Conservation (phyloP, 2,329 filamentous ascomycete genomes). For the Cyanodermella asteris region DNA sequence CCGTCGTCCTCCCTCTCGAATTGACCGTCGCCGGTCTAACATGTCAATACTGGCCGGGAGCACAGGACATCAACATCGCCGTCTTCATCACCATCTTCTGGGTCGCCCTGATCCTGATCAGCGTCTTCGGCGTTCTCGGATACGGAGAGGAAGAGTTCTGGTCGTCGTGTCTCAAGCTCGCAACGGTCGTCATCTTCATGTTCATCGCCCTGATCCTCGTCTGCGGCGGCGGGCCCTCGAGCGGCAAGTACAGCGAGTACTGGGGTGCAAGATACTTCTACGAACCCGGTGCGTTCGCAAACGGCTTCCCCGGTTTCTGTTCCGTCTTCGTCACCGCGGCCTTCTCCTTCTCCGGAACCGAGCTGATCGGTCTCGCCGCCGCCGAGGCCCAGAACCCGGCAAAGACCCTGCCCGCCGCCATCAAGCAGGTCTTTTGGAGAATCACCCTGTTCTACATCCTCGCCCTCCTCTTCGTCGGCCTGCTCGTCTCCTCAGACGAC, state of each 20-base stretch:
- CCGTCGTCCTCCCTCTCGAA: constrained; percentile 59
- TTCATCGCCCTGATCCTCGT: constrained; percentile 15
- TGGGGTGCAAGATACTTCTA: constrained; percentile 17
- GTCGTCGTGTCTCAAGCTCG: constrained; percentile 10
- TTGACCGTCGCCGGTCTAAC: constrained; percentile 64
- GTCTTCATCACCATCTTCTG: constrained; percentile 17
- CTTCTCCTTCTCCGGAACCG: constrained; percentile 35
- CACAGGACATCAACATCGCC: constrained; percentile 14
- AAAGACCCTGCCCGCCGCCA: constrained; percentile 25
- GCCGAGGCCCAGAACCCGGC: constrained; percentile 30
- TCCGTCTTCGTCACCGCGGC: constrained; percentile 34
- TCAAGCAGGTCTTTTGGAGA: constrained; percentile 30
- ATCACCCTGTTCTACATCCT: constrained; percentile 29
- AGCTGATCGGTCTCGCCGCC: constrained; percentile 30
- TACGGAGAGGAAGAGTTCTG: constrained; percentile 8
- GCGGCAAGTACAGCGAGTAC: constrained; percentile 12
- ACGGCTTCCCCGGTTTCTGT: constrained; percentile 30
- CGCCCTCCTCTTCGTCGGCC: constrained; percentile 22
- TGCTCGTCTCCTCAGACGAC: constrained; percentile 21
- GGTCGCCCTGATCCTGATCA: constrained; percentile 12
- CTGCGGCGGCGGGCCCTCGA: constrained; percentile 19
- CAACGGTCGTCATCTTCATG: constrained; percentile 11
- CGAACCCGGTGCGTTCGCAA: constrained; percentile 23
- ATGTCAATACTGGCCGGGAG: constrained; percentile 58
- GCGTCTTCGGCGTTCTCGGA: constrained; percentile 8